Base-by-base conservation (phyloP, 164 flowering plant species). In the Amborella trichopoda region DNA sequence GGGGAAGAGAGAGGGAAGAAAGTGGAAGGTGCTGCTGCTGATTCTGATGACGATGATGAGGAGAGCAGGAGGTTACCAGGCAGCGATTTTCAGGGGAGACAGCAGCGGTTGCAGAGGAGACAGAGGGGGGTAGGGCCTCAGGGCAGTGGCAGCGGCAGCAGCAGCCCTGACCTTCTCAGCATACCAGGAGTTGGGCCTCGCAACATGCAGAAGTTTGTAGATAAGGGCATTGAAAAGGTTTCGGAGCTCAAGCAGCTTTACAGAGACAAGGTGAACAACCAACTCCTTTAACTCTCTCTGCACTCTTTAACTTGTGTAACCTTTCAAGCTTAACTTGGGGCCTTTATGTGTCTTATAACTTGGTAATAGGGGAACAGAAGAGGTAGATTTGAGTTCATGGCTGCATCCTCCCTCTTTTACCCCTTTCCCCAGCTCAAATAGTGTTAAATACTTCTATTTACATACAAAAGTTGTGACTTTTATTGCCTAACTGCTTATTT, bases 151-250 rank as follows among this genome's bases (percentile, higher is more conserved):
- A 23, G 49, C 5, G 41, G 49, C 10, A 52, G 53, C 2, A 27
- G 30, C 5, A 76, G 61, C 47, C 83, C 85, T 1, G 99, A 91
- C 67, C 78, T 91, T 72, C 43, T 91, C 62, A 65, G 72, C n/a
- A 84, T 91, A 61, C 99, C 99, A 0, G 99, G 99, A 0, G 96
- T 91, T 9, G 99, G 99, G 11, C 96, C 81, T 2, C 69, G 94
- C 60, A 91, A 91, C 69, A 61, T 84, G 69, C 74, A 82, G 75
- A 91, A 91, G 71, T 63, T 91, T 23, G 88, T 87, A 21, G 84
- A 91, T 34, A 91, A 91, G 26, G 99, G 99, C 6, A 74, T 84
- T 51, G 76, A 59, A 4, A 90, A 70, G 26, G 90, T 87, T 55
- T 78, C 85, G n/a, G 82, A 91, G 57, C 94, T 91, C 52, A 87